A percentile compares a stretch with the other conserved stretches of the same genome.
Conservation (phyloP, 306 rosid species). For the Psophocarpus tetragonolobus region DNA sequence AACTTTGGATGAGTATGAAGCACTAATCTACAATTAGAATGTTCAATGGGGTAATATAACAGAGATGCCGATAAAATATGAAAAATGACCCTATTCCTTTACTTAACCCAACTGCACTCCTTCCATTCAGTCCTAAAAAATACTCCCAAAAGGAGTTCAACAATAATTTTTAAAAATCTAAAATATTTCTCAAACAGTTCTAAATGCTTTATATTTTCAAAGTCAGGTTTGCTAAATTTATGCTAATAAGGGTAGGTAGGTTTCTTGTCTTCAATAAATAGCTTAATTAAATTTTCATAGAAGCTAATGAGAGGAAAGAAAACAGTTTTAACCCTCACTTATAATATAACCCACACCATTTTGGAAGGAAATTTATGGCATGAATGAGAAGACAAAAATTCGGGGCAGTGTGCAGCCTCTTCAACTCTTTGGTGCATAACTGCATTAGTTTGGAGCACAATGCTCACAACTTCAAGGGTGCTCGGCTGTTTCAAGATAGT, state of each 20-base stretch:
- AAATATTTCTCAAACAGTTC: not conserved
- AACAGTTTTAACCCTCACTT: not conserved
- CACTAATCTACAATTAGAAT: not conserved
- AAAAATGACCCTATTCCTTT: not conserved
- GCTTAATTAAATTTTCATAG: not conserved
- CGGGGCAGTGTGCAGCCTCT: not conserved
- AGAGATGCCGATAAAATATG: not conserved
- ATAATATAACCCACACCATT: not conserved
- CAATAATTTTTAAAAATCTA: not conserved
- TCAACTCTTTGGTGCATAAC: not conserved
- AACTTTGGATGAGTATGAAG: not conserved
- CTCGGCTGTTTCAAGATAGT: not conserved
- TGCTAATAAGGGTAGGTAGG: not conserved
- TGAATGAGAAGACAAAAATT: not conserved
- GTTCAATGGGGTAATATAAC: not conserved
- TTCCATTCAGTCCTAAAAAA: not conserved
- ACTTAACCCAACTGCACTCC: not conserved
- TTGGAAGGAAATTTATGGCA: not conserved
- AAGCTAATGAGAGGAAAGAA: not conserved
- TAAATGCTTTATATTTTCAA: not conserved
- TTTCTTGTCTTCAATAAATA: not conserved
- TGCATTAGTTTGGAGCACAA: not conserved
- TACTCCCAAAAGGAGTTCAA: not conserved
- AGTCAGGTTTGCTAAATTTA: not conserved
- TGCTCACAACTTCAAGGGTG: not conserved